These are phyloP conservation scores for Dipodascus geniculatus DNA, from an alignment of 805 yeast genomes.

Conservation along the genomic window DNA sequence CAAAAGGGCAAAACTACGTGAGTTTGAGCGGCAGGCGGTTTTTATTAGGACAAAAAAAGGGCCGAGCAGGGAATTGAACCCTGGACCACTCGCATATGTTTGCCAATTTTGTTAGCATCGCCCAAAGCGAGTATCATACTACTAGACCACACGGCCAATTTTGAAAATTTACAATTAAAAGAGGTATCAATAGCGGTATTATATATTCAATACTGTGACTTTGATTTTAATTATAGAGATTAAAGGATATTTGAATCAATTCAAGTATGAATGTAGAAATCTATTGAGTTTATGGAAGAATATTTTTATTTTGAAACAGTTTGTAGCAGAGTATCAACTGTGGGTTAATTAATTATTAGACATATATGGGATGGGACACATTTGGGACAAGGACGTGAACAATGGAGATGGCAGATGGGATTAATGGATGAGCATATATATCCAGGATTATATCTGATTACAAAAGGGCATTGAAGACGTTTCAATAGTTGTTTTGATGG, in stretches of 20 bases:
- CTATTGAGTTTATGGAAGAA: no score
- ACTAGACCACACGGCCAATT: constrained; percentile 22
- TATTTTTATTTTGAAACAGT: not conserved
- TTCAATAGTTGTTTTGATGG: no score
- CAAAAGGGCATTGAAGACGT: no score
- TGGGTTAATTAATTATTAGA: not conserved
- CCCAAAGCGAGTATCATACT: constrained; percentile 24
- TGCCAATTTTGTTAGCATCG: not conserved
- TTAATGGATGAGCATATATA: no score
- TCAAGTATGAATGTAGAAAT: no score
- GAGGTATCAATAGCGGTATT: constrained; percentile 2
- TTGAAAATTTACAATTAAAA: constrained; percentile 8
- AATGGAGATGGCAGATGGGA: no score
- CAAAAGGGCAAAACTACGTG: not conserved
- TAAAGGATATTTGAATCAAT: no score
- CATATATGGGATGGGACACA: no score
- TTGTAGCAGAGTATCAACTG: not conserved
- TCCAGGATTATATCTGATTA: no score
- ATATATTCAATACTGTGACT: no score
- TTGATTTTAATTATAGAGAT: no score
- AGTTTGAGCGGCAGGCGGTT: not conserved
- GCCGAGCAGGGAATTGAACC: constrained; percentile 26
- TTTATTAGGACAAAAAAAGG: constrained; percentile 12
- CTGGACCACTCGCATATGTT: constrained; percentile 22
- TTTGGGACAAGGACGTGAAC: no score